Percentiles rank a stretch among this genome's conserved stretches.
phyloP scores from a whole-genome alignment of 2,329 filamentous ascomycete species.

The Ophiostoma perfectum region DNA sequence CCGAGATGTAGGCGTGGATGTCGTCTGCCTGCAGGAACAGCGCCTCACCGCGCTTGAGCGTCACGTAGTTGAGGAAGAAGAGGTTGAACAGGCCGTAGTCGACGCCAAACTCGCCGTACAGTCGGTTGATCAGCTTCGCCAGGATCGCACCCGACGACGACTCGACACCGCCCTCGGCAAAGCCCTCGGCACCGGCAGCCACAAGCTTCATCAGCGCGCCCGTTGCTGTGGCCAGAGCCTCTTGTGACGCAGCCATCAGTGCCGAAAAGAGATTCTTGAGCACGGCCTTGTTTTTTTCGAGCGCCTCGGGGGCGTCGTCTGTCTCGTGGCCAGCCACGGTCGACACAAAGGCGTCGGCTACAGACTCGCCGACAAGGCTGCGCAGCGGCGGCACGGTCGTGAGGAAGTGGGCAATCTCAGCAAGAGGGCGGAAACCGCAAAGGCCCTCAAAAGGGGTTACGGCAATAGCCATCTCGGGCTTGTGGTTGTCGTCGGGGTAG shows the following conservation, averaged over 20 bases:
- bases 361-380: constrained; percentile 60
- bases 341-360: constrained; percentile 53
- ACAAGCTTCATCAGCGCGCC: constrained; percentile 67
- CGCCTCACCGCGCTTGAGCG: constrained; percentile 80
- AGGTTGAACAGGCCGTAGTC: constrained; percentile 93
- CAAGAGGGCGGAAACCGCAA: constrained; percentile 86
- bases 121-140: constrained; percentile 67
- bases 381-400: constrained; percentile 52
- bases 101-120: constrained; percentile 76
- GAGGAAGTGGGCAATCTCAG: constrained; percentile 82
- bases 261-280: constrained; percentile 69
- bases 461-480: constrained; percentile 98
- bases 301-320: constrained; percentile 35
- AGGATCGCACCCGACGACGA: constrained; percentile 65
- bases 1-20: constrained; percentile 90
- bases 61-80: constrained; percentile 96
- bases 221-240: constrained; percentile 58
- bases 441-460: constrained; percentile 94
- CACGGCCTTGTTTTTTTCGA: constrained; percentile 65
- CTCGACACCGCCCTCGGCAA: constrained; percentile 67
- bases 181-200: constrained; percentile 47
- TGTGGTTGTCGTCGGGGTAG: constrained; percentile 99
- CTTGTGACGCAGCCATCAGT: constrained; percentile 71
- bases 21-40: constrained; percentile 96
- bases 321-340: constrained; percentile 44